Evolutionary conservation across 2,329 filamentous ascomycete species (phyloP), one percentile per base, ranked within the genome.

Genomic region (Cladosporium oxysporum): DNA sequence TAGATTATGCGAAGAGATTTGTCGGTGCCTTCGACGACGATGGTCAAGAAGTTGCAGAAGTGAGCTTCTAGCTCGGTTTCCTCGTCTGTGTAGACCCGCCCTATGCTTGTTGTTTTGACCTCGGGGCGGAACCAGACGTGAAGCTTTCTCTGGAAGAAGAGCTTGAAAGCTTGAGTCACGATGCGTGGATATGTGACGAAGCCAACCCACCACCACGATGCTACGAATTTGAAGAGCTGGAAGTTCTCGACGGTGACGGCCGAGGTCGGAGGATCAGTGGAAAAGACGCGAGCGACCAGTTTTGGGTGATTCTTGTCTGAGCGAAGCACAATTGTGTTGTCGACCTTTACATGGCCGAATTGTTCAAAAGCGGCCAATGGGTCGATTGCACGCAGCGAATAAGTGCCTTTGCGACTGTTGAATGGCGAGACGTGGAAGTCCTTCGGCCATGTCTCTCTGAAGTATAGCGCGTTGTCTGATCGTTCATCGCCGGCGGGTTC

Each of bases 401-500:
- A 85, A 0, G 77, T 77, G 1, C 82, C 82, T 68, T 83, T 80
- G 31, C 82, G 74, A 53, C 81, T 81, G 74, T 90, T 93, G 81
- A 93, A 93, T 0, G 89, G 88, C 1, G 89, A 92, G 21, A 92
- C 88, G 72, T 92, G 90, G 69, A 93, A 91, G 69, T 91, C 89
- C 71, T 93, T 93, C 6, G 79, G 76, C 86, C 87, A 91, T 0
- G 79, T 78, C 23, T 83, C 80, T 18, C 78, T 82, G 72, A 88
- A 83, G 5, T 75, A 68, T 21, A 70, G 58, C 2, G 66, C 62
- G 50, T 71, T 70, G 33, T 58, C 29, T 41, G 61, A 55, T 16
- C 62, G 33, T 21, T 66, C 33, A 1, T 35, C 59, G 1, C 66
- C 60, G 10, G 59, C 18, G 29, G 59, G 26, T 47, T 61, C 49